Evolutionary conservation across 1,284 basidiomycete species (phyloP), one percentile per base, ranked within the genome.

Genomic region (Moniliophthora roreri): DNA sequence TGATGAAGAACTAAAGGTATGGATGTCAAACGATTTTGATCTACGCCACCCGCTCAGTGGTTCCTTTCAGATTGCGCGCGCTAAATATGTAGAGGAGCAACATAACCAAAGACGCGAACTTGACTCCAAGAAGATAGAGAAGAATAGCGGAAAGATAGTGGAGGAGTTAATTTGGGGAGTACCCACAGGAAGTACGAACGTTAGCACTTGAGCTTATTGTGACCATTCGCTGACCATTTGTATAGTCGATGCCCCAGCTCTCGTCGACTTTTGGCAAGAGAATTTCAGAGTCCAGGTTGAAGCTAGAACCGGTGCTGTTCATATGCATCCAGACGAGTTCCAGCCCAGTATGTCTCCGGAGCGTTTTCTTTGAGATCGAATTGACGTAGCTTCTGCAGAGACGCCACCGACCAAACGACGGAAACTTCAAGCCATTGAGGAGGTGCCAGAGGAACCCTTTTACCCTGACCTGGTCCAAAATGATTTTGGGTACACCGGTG

Each of bases 1-100:
- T 2, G 87, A 91, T 54, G 85, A 88, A 13, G 89, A 91, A 68
- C 69, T 92, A 37, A 87, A 85, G 73, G 89, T 83, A 52, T 60
- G 62, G 16, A 24, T 23, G 16, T n/a, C 8, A 15, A 28, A 11
- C 23, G 16, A 10, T 39, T 15, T 46, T 24, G 42, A 24, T 11
- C 26, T 5, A 4, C 21, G 40, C 24, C 7, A 3, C 8, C 34
- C 36, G 38, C 15, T 16, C 24, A 54, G 35, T 28, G 39, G 42
- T 46, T 41, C 26, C 50, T 32, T 18, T 50, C 51, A 88, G 87
- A 69, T 74, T 54, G 80, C 85, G n/a, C 78, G 89, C 34, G 72
- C 79, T 21, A 74, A 83, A 59, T 92, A 92, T 64, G 60, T 87
- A 16, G 73, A 85, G 61, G 78, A 73, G 32, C 90, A 92, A 63